Base-by-base conservation (phyloP, 345 rosid genomes). In the Boechera divaricarpa region DNA sequence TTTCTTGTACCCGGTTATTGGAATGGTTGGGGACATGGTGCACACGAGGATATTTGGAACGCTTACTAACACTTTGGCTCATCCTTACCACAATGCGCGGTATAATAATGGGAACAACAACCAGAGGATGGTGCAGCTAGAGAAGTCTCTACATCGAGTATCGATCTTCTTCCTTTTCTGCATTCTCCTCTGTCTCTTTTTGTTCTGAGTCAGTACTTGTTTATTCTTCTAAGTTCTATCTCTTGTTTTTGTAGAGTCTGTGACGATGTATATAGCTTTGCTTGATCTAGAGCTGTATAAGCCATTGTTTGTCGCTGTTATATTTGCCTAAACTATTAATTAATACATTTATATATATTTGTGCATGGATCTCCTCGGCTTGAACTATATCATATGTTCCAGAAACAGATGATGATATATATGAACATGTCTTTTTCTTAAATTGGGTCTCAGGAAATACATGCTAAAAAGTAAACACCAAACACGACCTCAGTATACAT, bases 81-180 rank as follows among this genome's bases (percentile, higher is more conserved):
- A 82, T 72, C 83, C 85, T 55, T 57, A 78, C 59, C 81, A 77
- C 45, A 80, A 77, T 63, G 45, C 88, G 0, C 64, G 85, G 35
- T 79, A 77, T 7, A 35, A 83, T 11, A 12, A 79, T 28, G 71
- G 84, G 39, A 70, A 74, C 63, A 88, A 83, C 70, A 58, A 48
- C 58, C 85, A 86, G 8, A 85, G 96, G 69, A 39, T 87, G 78
- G 69, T 88, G 85, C 88, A 86, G 79, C 39, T 83, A 33, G 83
- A 87, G 38, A 89, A 82, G 77, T 93, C 91, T 15, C 82, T 93
- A 66, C 84, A 85, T 81, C 84, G 97, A 82, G 82, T 91, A 72
- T 83, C 92, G 2, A 69, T 91, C 69, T 93, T 91, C 76, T 85
- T 93, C 47, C 77, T 86, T 72, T 89, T 92, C 67, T 93, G 93